phyloP scores from a whole-genome alignment of 2,329 filamentous ascomycete genomes.

The Penicillium sp. region DNA sequence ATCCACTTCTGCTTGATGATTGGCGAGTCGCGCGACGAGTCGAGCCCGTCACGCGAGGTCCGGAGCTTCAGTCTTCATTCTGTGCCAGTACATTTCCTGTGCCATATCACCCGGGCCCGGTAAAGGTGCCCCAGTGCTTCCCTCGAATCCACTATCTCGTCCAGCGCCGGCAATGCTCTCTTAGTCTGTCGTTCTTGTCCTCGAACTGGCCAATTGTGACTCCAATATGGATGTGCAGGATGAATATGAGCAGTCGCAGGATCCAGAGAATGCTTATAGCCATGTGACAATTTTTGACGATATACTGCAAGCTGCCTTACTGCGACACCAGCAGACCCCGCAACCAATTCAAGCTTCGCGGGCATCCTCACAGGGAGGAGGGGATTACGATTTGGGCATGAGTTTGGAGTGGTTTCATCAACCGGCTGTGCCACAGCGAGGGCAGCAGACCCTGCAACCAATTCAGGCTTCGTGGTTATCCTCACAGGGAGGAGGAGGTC shows the following conservation, averaged over 20 bases:
- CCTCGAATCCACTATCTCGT: background rate
- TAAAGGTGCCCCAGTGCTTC: background rate
- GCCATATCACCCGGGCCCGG: background rate
- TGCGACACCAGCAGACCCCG: background rate
- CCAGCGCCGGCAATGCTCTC: background rate
- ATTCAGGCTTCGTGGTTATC: background rate
- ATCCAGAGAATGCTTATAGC: background rate
- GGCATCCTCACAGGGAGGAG: background rate
- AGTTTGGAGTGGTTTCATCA: background rate
- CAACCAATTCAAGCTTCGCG: background rate
- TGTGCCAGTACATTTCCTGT: too few relatives aligned
- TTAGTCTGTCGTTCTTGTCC: background rate
- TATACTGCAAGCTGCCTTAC: background rate
- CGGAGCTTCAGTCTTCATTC: too few relatives aligned
- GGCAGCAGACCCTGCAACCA: background rate
- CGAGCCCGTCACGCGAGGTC: too few relatives aligned
- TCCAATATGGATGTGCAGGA: background rate
- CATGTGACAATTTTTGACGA: constrained; percentile 10
- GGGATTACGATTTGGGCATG: background rate
- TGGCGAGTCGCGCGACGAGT: too few relatives aligned
- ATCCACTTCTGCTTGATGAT: too few relatives aligned
- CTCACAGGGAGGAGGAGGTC: too few relatives aligned
- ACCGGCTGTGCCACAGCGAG: background rate
- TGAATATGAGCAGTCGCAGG: background rate
- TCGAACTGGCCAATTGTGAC: background rate